These are phyloP conservation scores for Hygrophila difformis DNA, from an alignment of 257 asterid genomes.

Conservation along the genomic window DNA sequence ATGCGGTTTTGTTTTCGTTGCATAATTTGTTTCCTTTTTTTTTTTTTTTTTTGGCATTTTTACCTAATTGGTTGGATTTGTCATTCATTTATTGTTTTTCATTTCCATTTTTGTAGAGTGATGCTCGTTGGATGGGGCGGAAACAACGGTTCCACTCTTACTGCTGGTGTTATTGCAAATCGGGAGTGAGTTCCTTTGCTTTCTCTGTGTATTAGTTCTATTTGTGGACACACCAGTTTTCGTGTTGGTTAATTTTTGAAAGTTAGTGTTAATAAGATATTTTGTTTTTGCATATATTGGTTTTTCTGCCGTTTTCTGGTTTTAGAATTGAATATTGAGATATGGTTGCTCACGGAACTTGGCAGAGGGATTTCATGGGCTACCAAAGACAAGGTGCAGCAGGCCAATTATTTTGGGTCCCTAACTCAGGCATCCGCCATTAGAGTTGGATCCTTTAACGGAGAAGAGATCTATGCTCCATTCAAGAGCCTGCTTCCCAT, in stretches of 20 bases:
- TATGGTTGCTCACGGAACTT: conserved; percentile 15
- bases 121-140: conserved; percentile 99
- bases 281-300: no score
- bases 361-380: conserved; percentile 98
- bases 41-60: neutral
- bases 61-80: no score
- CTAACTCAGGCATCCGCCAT: conserved; percentile 88
- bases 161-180: conserved; percentile 88
- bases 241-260: no score
- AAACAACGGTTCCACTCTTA: conserved; percentile 92
- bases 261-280: no score
- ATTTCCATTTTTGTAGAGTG: conserved; percentile 37
- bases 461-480: conserved; percentile 96
- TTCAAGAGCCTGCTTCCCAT: conserved; percentile 94
- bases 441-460: conserved; percentile 89
- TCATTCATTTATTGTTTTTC: no score
- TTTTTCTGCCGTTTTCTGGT: no score
- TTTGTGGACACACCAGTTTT: no score
- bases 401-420: conserved; percentile 91
- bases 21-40: neutral
- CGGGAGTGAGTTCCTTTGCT: conserved; percentile 55
- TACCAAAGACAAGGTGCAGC: conserved; percentile 87
- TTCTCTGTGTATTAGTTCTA: neutral
- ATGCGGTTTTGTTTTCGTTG: neutral
- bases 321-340: conserved; percentile 15